Percentiles rank a stretch among this genome's conserved stretches.
Conservation (phyloP, 441 rosid genomes). For the Raphanus hybrid region DNA sequence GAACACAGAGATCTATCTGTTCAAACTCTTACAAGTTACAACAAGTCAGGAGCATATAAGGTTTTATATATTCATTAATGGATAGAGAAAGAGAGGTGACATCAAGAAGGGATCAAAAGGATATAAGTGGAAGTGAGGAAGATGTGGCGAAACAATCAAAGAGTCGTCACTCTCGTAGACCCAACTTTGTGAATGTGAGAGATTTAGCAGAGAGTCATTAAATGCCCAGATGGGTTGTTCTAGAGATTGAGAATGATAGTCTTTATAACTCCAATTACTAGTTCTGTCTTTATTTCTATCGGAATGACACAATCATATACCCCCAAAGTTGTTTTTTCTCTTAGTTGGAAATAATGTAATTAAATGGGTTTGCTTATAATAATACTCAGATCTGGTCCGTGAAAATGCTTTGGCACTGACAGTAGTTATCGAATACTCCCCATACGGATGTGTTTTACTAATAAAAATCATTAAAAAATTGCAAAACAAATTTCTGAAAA, state of each 20-base stretch:
- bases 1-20: slow-evolving; percentile 22
- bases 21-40: neutral
- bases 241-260: slow-evolving; percentile 32
- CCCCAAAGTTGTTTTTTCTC: neutral
- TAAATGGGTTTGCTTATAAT: neutral
- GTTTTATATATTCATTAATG: slow-evolving; percentile 12
- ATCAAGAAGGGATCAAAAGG: slow-evolving; percentile 21
- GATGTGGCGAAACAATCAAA: slow-evolving; percentile 34
- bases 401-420: slow-evolving; percentile 6
- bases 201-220: slow-evolving; percentile 32
- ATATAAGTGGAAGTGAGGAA: slow-evolving; percentile 27
- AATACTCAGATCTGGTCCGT: slow-evolving; percentile 29
- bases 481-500: neutral
- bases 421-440: neutral
- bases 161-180: slow-evolving; percentile 44
- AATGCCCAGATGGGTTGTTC: slow-evolving; percentile 40
- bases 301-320: slow-evolving; percentile 13
- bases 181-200: slow-evolving; percentile 39
- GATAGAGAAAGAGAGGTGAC: slow-evolving; percentile 30
- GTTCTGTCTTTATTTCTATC: slow-evolving; percentile 7
- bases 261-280: slow-evolving; percentile 13
- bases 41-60: slow-evolving; percentile 5
- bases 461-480: neutral
- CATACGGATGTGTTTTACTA: neutral
- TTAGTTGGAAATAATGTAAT: neutral